phyloP scores from a whole-genome alignment of 2,329 filamentous ascomycete species.

The Monilinia aucupariae region DNA sequence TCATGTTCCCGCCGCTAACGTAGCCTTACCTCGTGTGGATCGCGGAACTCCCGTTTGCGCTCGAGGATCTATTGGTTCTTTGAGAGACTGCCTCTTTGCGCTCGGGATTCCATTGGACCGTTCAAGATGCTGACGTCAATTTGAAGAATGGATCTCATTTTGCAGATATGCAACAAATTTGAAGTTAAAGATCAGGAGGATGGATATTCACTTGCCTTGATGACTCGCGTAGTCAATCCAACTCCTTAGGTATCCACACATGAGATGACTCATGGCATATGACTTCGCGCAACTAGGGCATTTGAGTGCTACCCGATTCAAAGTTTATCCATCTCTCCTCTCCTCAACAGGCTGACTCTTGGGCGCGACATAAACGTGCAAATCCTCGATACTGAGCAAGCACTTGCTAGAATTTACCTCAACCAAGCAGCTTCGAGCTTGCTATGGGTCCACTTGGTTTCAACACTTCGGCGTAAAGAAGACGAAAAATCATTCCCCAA shows the following conservation, averaged over 20 bases:
- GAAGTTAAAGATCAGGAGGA: not conserved
- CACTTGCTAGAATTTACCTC: not conserved
- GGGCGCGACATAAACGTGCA: not conserved
- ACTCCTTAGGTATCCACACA: not conserved
- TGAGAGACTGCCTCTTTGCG: not conserved
- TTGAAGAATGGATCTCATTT: not conserved
- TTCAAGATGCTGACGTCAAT: not conserved
- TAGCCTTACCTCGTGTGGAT: not conserved
- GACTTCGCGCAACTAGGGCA: not conserved
- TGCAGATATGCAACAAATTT: not conserved
- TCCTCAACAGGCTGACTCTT: too few species aligned
- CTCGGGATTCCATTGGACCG: not conserved
- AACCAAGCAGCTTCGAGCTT: not conserved
- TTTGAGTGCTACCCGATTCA: too few species aligned
- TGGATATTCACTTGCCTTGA: not conserved
- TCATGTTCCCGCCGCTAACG: not conserved
- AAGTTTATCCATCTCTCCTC: not conserved
- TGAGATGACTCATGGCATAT: not conserved
- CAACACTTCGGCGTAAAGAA: too few species aligned
- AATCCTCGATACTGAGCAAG: not conserved
- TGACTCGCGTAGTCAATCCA: not conserved
- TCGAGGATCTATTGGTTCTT: not conserved
- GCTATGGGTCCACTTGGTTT: too few species aligned
- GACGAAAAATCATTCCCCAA: too few species aligned
- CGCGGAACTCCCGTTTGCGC: not conserved